These are phyloP conservation scores for Cercospora sojina DNA, from an alignment of 2,329 filamentous ascomycete species.

Conservation along the genomic window DNA sequence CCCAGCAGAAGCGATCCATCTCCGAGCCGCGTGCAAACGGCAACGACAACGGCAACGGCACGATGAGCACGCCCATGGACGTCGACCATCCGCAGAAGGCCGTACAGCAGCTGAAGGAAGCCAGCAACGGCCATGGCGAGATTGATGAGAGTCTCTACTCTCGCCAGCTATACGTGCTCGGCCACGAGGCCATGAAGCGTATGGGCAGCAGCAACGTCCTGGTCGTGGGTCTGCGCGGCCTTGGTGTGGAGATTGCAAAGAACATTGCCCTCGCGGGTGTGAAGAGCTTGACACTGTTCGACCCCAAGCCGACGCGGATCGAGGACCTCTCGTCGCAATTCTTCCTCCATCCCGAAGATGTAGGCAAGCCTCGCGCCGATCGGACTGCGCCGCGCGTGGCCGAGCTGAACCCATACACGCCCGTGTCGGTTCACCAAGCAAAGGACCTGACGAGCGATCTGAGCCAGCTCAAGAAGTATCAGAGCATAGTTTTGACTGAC, in stretches of 20 bases:
- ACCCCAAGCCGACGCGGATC: slow-evolving; percentile 79
- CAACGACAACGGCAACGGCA: slow-evolving; percentile 34
- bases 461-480: slow-evolving; percentile 81
- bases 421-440: slow-evolving; percentile 70
- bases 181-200: slow-evolving; percentile 91
- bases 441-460: slow-evolving; percentile 71
- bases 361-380: slow-evolving; percentile 85
- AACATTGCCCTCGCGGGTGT: slow-evolving; percentile 97
- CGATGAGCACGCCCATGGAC: slow-evolving; percentile 54
- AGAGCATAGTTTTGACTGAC: slow-evolving; percentile 87
- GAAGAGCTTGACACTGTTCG: slow-evolving; percentile 92
- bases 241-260: slow-evolving; percentile 98
- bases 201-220: slow-evolving; percentile 97
- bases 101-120: slow-evolving; percentile 58
- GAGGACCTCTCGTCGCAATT: slow-evolving; percentile 95
- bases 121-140: slow-evolving; percentile 51
- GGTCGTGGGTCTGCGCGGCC: slow-evolving; percentile 83
- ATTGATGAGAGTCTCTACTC: slow-evolving; percentile 69
- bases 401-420: slow-evolving; percentile 95
- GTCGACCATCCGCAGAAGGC: slow-evolving; percentile 59
- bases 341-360: slow-evolving; percentile 83
- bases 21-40: slow-evolving; percentile 22
- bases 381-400: slow-evolving; percentile 86
- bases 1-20: slow-evolving; percentile 18
- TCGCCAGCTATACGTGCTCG: slow-evolving; percentile 67